Percentiles rank a stretch among this genome's conserved stretches.
Evolutionary conservation across 768 basidiomycete genomes (phyloP).

Genomic region (Auriscalpium microsporum): DNA sequence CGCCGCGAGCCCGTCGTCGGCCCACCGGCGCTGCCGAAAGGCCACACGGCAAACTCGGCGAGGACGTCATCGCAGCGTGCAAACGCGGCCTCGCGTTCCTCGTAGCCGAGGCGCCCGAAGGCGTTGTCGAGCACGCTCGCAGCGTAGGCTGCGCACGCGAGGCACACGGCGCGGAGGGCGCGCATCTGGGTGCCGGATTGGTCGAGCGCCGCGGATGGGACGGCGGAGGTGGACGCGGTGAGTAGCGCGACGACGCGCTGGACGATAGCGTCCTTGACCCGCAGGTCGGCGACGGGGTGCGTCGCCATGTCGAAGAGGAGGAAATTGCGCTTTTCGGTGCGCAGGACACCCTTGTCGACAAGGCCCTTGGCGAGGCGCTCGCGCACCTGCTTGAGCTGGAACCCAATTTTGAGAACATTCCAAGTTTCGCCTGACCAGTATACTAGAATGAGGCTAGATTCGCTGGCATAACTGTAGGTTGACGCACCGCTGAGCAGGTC

Average conservation of each 20-base stretch:
- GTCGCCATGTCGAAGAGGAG: slow-evolving; percentile 99
- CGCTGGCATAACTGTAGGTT: neutral
- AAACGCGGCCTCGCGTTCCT: slow-evolving; percentile 90
- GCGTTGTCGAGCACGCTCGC: slow-evolving; percentile 95
- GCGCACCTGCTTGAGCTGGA: slow-evolving; percentile 96
- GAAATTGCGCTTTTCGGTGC: slow-evolving; percentile 98
- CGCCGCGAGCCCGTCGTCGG: slow-evolving; percentile 17
- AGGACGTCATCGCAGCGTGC: slow-evolving; percentile 90
- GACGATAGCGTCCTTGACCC: slow-evolving; percentile 82
- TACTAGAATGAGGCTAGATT: neutral
- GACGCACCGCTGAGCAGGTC: slow-evolving; percentile 86
- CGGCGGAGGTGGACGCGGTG: slow-evolving; percentile 72
- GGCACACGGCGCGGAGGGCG: slow-evolving; percentile 68
- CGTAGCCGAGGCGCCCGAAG: slow-evolving; percentile 79
- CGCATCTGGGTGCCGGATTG: slow-evolving; percentile 78
- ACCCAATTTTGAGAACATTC: slow-evolving; percentile 99
- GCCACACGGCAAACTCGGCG: slow-evolving; percentile 87
- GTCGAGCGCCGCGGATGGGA: slow-evolving; percentile 67
- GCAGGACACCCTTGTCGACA: slow-evolving; percentile 97
- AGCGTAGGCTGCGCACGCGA: slow-evolving; percentile 88
- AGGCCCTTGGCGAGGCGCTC: slow-evolving; percentile 95
- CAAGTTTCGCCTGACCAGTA: slow-evolving; percentile 83
- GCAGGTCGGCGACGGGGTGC: slow-evolving; percentile 90
- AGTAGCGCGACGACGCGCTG: slow-evolving; percentile 68
- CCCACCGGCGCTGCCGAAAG: slow-evolving; percentile 47